These are phyloP conservation scores for Termitomyces titanicus DNA, from an alignment of 768 basidiomycete genomes.

Conservation along the genomic window DNA sequence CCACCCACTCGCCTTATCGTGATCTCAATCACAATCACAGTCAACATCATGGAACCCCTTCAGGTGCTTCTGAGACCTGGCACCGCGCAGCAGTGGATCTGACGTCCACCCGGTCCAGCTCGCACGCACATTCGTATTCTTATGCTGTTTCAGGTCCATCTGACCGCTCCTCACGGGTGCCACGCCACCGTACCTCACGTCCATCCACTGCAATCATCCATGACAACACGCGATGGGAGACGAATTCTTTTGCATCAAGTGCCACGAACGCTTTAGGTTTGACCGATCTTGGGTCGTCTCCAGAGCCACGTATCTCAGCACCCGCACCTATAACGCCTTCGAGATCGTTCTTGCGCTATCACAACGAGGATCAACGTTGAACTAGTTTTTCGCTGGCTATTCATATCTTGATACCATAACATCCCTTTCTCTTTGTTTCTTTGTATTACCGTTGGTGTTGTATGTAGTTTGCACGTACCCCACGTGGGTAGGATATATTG, in stretches of 20 bases:
- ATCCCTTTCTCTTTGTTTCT: not conserved
- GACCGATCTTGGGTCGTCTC: constrained; percentile 2
- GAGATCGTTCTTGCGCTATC: constrained; percentile 2
- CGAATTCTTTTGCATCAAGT: not conserved
- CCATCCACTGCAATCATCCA: not conserved
- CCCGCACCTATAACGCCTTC: constrained; percentile 9
- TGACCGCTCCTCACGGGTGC: constrained; percentile 2
- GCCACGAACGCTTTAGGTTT: constrained; percentile 9
- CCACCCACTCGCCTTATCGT: not conserved
- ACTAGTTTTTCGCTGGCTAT: not conserved
- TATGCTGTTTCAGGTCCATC: not conserved
- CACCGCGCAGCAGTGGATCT: not conserved
- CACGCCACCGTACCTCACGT: not conserved
- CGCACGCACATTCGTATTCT: not conserved
- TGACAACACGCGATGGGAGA: not conserved
- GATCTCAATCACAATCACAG: constrained; percentile 1
- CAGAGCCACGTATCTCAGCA: constrained; percentile 11
- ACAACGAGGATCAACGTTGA: not conserved
- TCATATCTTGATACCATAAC: not conserved
- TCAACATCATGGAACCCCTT: not conserved
- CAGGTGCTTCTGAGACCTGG: not conserved
- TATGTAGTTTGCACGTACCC: not conserved
- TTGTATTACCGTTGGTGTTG: not conserved
- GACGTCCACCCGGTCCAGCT: not conserved
- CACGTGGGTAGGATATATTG: not conserved